Conservation (phyloP, 2,329 filamentous ascomycete genomes). For the Simplicillium sp. region DNA sequence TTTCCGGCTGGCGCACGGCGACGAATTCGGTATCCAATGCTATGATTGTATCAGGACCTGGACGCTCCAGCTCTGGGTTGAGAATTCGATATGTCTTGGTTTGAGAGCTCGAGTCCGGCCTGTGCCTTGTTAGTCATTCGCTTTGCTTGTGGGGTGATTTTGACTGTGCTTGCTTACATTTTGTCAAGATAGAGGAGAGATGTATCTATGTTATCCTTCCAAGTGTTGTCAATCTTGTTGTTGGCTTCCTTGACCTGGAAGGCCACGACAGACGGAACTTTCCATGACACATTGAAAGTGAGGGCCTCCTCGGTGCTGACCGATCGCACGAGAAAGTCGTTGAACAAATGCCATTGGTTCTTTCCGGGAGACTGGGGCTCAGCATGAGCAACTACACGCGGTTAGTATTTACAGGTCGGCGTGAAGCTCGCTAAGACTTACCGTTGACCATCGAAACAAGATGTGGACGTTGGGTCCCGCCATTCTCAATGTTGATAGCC, state of each 20-base stretch:
- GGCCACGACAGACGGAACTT: conserved; percentile 76
- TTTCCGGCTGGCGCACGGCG: conserved; percentile 82
- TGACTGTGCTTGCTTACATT: conserved; percentile 26
- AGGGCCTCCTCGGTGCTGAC: conserved; percentile 76
- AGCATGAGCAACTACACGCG: conserved; percentile 51
- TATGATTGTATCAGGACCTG: conserved; percentile 63
- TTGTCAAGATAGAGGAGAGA: conserved; percentile 71
- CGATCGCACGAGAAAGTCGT: conserved; percentile 85
- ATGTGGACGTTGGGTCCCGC: conserved; percentile 78
- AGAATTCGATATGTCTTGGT: conserved; percentile 52
- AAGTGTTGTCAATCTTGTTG: conserved; percentile 74
- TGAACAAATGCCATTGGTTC: conserved; percentile 90
- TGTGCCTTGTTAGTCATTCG: conserved; percentile 22
- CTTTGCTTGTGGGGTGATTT: not conserved
- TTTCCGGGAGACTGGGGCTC: conserved; percentile 47
- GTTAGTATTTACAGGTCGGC: conserved; percentile 14
- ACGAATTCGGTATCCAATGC: conserved; percentile 97
- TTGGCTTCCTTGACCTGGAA: conserved; percentile 78
- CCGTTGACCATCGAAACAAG: conserved; percentile 87
- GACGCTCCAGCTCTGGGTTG: conserved; percentile 50
- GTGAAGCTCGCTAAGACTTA: conserved; percentile 19
- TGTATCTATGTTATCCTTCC: conserved; percentile 79
- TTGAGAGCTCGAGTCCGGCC: conserved; percentile 23
- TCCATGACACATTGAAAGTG: conserved; percentile 85
- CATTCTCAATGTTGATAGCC: conserved; percentile 81